These are phyloP conservation scores for Thuja plicata DNA, from an alignment of 83 land plant species.

Conservation along the genomic window DNA sequence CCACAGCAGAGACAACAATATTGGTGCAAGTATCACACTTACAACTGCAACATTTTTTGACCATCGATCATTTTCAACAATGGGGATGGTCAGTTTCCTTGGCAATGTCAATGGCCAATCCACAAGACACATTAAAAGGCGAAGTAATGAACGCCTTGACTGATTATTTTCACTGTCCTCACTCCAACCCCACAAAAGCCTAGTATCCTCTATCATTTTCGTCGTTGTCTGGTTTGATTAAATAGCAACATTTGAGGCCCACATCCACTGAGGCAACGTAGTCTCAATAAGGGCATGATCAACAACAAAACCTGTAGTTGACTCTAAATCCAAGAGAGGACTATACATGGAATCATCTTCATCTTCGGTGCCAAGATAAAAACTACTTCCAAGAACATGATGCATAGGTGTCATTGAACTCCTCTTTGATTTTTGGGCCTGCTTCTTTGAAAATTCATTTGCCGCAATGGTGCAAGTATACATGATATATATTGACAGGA, in stretches of 20 bases:
- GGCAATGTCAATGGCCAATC: slow-evolving; percentile 81
- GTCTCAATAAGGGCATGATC: slow-evolving; percentile 24
- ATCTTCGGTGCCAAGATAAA: slow-evolving; percentile 32
- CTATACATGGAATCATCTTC: slow-evolving; percentile 49
- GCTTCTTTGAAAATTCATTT: slow-evolving; percentile 56
- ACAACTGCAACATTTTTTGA: slow-evolving; percentile 59
- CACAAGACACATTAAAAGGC: slow-evolving; percentile 26
- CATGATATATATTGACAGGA: slow-evolving; percentile 60
- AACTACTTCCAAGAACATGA: slow-evolving; percentile 44
- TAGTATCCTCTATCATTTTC: slow-evolving; percentile 8
- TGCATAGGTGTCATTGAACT: slow-evolving; percentile 60
- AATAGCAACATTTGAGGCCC: slow-evolving; percentile 81
- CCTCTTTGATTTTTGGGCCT: slow-evolving; percentile 33
- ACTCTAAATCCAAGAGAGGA: slow-evolving; percentile 42
- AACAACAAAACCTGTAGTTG: slow-evolving; percentile 7
- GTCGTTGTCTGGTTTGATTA: slow-evolving; percentile 44
- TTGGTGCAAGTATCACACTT: slow-evolving; percentile 67
- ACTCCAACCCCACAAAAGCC: slow-evolving; percentile 57
- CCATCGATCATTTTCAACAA: slow-evolving; percentile 76
- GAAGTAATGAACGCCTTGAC: slow-evolving; percentile 22
- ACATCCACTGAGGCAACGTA: slow-evolving; percentile 84
- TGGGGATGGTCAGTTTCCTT: slow-evolving; percentile 74
- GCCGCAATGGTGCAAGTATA: slow-evolving; percentile 71
- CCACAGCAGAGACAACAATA: slow-evolving; percentile 66
- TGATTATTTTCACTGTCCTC: slow-evolving; percentile 30